Evolutionary conservation across 163 green algal genomes (phyloP), one percentile per base, ranked within the genome.

Genomic region (Dunaliella salina): DNA sequence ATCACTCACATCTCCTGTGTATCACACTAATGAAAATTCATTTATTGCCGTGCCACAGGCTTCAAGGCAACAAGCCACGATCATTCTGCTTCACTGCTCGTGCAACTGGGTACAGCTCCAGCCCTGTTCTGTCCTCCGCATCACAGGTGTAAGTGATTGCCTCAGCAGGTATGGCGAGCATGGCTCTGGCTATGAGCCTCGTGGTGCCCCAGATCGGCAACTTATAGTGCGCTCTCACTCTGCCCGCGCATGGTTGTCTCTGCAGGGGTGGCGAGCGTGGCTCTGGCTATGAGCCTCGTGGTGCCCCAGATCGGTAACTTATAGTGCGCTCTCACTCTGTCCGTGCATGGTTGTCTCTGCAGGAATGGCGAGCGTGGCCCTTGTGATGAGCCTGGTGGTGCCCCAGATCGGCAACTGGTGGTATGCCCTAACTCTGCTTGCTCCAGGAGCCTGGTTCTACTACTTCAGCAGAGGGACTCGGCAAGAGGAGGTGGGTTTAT

Each of bases 181-280:
- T 95, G 30, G 94, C 94, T 13, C 93, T 98, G 71, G 95, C 98
- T 85, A 89, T 98, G 15, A 95, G 87, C 90, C 97, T 94, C 59
- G 85, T 96, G 46, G 88, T 93, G 33, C 95, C 95, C 1, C 90
- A 90, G n/a, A 90, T 93, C 25, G 97, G 97, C 67, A 96, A 95
- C 88, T 95, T 92, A 85, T 99, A 96, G 97, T 99, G 99, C 88
- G 87, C 57, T 1, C 86, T 99, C 25, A 96, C 92, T 0, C 78
- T 94, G 4, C 63, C 98, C 12, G 96, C 90, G 63, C 97, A 96
- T 8, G 87, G 93, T 69, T 69, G 57, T 15, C 57, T 69, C 15
- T 69, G 57, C 57, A 15, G 57, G 57, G 15, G 57, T 69, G 57
- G 18, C 57, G 18, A 15, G 15, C 18, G 57, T 18, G 57, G 57